These are phyloP conservation scores for Radiomyces spectabilis DNA, from an alignment of 192 early-diverging fungal genomes.

Conservation along the genomic window DNA sequence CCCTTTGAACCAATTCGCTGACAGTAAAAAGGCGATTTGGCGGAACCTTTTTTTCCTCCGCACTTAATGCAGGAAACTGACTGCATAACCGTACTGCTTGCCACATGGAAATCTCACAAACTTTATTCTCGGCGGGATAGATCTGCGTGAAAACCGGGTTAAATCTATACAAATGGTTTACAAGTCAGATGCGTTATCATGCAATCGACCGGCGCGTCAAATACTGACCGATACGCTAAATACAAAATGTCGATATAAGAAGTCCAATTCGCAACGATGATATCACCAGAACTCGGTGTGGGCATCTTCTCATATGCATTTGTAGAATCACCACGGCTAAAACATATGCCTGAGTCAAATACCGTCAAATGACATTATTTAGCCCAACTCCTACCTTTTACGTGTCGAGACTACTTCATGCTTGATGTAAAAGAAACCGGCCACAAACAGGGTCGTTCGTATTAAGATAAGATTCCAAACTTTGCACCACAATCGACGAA, in stretches of 20 bases:
- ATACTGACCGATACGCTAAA: conserved; percentile 49
- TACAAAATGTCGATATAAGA: conserved; percentile 84
- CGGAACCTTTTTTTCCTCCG: conserved; percentile 7
- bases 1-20: conserved; percentile 30
- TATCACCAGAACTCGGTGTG: conserved; percentile 58
- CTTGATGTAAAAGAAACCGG: conserved; percentile 74
- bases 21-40: conserved; percentile 24
- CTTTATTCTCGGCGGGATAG: conserved; percentile 34
- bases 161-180: conserved; percentile 47
- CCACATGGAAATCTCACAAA: conserved; percentile 47
- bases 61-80: conserved; percentile 31
- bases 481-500: conserved; percentile 30
- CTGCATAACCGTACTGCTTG: conserved; percentile 40
- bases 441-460: conserved; percentile 52
- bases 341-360: too few relatives aligned
- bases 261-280: conserved; percentile 74
- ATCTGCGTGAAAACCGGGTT: conserved; percentile 57
- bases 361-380: too few relatives aligned
- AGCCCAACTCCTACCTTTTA: conserved; percentile 64
- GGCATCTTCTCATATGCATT: too few relatives aligned
- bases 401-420: conserved; percentile 55
- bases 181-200: too few relatives aligned
- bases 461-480: conserved; percentile 30
- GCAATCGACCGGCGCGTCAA: too few relatives aligned
- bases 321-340: conserved; percentile 13